Percentiles rank a stretch among this genome's conserved stretches.
phyloP scores from a whole-genome alignment of 257 asterid genomes.

The Cruciata laevipes region DNA sequence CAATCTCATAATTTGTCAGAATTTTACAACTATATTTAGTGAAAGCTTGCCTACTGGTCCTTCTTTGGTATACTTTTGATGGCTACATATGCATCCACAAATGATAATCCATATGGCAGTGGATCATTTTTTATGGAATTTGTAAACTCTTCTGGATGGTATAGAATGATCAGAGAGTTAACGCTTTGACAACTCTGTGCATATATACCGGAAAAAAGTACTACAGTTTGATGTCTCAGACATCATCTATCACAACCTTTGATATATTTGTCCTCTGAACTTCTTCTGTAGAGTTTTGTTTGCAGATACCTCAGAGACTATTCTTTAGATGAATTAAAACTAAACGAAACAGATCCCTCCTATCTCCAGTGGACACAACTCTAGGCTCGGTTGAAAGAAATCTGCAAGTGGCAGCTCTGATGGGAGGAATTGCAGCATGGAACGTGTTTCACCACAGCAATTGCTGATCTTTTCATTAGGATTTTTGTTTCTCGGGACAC shows the following conservation, averaged over 20 bases:
- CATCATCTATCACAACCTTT: too few species aligned
- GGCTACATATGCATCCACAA: not conserved
- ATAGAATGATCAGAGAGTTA: not conserved
- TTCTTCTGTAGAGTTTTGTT: constrained; percentile 19
- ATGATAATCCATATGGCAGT: not conserved
- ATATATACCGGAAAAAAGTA: too few species aligned
- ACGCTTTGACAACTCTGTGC: not conserved
- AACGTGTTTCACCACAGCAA: constrained; percentile 52
- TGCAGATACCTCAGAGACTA: constrained; percentile 97
- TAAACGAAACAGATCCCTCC: constrained; percentile 70
- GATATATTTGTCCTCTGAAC: constrained; percentile 10
- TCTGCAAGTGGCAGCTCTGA: constrained; percentile 60
- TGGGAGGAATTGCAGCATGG: constrained; percentile 71
- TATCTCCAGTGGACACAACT: constrained; percentile 75
- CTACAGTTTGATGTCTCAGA: too few species aligned
- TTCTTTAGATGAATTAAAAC: constrained; percentile 71
- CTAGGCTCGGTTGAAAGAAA: constrained; percentile 64
- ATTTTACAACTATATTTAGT: not conserved
- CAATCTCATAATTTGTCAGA: not conserved
- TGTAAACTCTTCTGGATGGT: not conserved
- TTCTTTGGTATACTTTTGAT: not conserved
- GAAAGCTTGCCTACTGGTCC: not conserved
- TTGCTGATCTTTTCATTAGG: constrained; percentile 53
- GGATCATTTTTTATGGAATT: not conserved
- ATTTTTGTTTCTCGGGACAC: constrained; percentile 66